Percentiles rank a stretch among this genome's conserved stretches.
Conservation (phyloP, 306 rosid genomes). For the Trifolium pratense region DNA sequence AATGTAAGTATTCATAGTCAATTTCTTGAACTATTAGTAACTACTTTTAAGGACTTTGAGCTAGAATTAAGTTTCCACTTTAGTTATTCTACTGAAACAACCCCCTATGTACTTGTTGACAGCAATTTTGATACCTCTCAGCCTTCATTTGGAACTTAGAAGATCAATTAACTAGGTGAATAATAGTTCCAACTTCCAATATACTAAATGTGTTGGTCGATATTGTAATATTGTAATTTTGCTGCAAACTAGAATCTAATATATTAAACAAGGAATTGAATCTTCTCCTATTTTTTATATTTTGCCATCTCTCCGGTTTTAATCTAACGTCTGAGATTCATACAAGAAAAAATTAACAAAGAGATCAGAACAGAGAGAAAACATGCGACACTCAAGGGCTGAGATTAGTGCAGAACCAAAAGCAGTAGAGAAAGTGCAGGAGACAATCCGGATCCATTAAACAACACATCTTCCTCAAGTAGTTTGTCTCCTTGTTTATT, state of each 20-base stretch:
- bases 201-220: constrained; percentile 28
- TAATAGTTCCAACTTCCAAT: constrained; percentile 33
- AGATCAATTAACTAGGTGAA: constrained; percentile 20
- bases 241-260: constrained; percentile 19
- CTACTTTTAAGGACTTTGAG: constrained; percentile 20
- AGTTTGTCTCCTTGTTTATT: too few relatives aligned
- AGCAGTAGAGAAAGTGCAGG: too few relatives aligned
- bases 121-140: constrained; percentile 27
- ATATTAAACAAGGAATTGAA: neutral
- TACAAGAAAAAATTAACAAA: too few relatives aligned
- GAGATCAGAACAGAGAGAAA: too few relatives aligned
- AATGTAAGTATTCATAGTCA: constrained; percentile 27
- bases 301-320: too few relatives aligned
- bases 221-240: constrained; percentile 41
- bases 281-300: too few relatives aligned
- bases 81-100: constrained; percentile 14
- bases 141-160: constrained; percentile 34
- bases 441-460: too few relatives aligned
- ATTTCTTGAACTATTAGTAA: constrained; percentile 5
- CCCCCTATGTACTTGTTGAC: constrained; percentile 8
- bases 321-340: too few relatives aligned
- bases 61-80: neutral
- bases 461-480: constrained; percentile 24
- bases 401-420: too few relatives aligned
- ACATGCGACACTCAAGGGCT: too few relatives aligned